Evolutionary conservation across 192 early-diverging fungal genomes (phyloP).

Genomic region (Thoreauomyces humboldtii): DNA sequence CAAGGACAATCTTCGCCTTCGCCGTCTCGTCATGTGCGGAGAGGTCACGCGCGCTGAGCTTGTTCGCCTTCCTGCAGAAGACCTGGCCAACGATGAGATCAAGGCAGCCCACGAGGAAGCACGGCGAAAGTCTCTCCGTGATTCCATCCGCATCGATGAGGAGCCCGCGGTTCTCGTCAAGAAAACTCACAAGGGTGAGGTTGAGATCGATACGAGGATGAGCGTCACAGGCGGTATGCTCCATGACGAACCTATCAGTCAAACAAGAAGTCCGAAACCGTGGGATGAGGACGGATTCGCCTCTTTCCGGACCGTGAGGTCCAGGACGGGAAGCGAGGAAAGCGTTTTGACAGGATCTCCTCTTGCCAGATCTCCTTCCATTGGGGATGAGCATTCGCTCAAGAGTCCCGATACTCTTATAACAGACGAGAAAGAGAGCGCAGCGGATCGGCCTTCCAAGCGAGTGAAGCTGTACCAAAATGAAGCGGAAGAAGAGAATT

Average conservation of each 20-base stretch:
- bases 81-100: slow-evolving; percentile 62
- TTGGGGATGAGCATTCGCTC: not conserved
- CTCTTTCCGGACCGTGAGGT: too few relatives aligned
- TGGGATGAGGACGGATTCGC: too few relatives aligned
- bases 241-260: too few relatives aligned
- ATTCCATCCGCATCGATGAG: slow-evolving; percentile 54
- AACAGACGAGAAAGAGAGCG: not conserved
- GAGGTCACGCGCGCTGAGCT: slow-evolving; percentile 26
- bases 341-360: too few relatives aligned
- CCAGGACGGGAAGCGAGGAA: too few relatives aligned
- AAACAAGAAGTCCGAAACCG: too few relatives aligned
- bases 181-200: slow-evolving; percentile 43
- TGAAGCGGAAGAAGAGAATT: not conserved
- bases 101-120: slow-evolving; percentile 55
- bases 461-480: slow-evolving; percentile 16
- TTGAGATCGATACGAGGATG: too few relatives aligned
- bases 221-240: too few relatives aligned
- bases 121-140: slow-evolving; percentile 52
- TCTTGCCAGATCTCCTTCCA: too few relatives aligned
- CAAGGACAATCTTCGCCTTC: slow-evolving; percentile 31
- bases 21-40: slow-evolving; percentile 23
- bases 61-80: slow-evolving; percentile 32
- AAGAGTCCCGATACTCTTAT: not conserved
- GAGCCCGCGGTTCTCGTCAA: slow-evolving; percentile 34
- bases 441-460: not conserved